A percentile compares a stretch with the other conserved stretches of the same genome.
Evolutionary conservation across 768 basidiomycete species (phyloP).

Genomic region (Termitomyces sp.): DNA sequence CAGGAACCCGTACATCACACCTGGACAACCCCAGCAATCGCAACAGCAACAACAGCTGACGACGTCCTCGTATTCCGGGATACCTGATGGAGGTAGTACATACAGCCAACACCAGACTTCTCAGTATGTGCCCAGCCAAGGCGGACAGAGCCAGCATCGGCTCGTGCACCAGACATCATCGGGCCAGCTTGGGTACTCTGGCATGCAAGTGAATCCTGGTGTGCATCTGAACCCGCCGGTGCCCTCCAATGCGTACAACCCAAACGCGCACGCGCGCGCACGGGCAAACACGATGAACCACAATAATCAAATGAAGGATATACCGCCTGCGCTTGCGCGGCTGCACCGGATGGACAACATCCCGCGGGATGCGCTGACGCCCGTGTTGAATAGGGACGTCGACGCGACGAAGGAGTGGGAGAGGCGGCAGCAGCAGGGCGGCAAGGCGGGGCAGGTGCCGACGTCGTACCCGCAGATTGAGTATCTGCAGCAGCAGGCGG

Average conservation of each 20-base stretch:
- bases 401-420: conserved; percentile 98
- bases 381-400: conserved; percentile 82
- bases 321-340: conserved; percentile 92
- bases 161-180: conserved; percentile 47
- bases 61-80: conserved; percentile 23
- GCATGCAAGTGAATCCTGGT: conserved; percentile 24
- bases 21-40: conserved; percentile 31
- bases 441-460: conserved; percentile 49
- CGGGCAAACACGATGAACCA: conserved; percentile 90
- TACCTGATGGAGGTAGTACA: conserved; percentile 23
- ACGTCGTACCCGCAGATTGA: conserved; percentile 88
- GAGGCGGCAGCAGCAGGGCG: conserved; percentile 66
- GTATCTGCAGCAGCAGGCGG: conserved; percentile 89
- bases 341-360: conserved; percentile 88
- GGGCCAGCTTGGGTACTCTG: conserved; percentile 36
- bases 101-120: conserved; percentile 21
- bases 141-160: conserved; percentile 30
- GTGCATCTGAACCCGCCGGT: conserved; percentile 45
- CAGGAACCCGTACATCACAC: conserved; percentile 78
- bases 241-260: conserved; percentile 65
- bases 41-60: conserved; percentile 27
- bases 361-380: conserved; percentile 84
- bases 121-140: conserved; percentile 31
- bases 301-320: conserved; percentile 83
- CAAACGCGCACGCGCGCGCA: conserved; percentile 57